Evolutionary conservation across 2,329 filamentous ascomycete genomes (phyloP).

Genomic region (Furcasterigmium sp.): DNA sequence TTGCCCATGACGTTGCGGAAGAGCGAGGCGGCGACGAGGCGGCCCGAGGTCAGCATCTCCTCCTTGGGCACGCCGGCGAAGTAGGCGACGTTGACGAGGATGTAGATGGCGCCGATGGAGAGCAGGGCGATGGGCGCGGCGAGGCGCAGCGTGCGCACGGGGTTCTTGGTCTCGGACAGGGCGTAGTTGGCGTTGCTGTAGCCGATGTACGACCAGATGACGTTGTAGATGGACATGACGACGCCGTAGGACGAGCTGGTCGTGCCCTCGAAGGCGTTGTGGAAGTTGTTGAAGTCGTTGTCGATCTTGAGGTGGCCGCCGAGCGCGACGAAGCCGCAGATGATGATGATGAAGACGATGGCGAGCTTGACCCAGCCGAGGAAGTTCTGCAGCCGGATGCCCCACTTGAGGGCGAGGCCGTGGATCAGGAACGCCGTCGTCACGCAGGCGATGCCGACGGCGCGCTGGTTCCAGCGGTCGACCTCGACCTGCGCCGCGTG

Average conservation of each 20-base stretch:
- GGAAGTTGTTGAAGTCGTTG: conserved; percentile 56
- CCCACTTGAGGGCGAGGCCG: conserved; percentile 58
- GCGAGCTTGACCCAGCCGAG: conserved; percentile 62
- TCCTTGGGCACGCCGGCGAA: conserved; percentile 53
- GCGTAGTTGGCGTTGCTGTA: conserved; percentile 66
- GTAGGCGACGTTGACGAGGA: conserved; percentile 63
- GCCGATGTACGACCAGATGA: conserved; percentile 66
- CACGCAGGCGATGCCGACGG: conserved; percentile 61
- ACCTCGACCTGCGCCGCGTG: conserved; percentile 59
- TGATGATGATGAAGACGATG: conserved; percentile 60
- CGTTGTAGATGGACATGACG: conserved; percentile 66
- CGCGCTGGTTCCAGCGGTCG: conserved; percentile 62
- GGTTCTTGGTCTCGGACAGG: conserved; percentile 60
- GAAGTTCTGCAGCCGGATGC: conserved; percentile 60
- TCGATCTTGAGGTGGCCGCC: conserved; percentile 55
- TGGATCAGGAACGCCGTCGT: conserved; percentile 62
- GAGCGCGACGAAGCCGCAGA: conserved; percentile 57
- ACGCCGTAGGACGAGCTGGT: conserved; percentile 61
- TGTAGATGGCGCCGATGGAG: conserved; percentile 56
- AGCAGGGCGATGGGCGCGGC: conserved; percentile 58
- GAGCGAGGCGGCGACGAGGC: conserved; percentile 47
- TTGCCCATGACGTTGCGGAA: conserved; percentile 52
- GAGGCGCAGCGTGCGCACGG: conserved; percentile 58
- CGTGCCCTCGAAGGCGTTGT: conserved; percentile 59
- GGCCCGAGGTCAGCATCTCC: conserved; percentile 45